Evolutionary conservation across 2,329 filamentous ascomycete genomes (phyloP), one percentile per base, ranked within the genome.

Genomic region (Bipolaris sorokiniana): DNA sequence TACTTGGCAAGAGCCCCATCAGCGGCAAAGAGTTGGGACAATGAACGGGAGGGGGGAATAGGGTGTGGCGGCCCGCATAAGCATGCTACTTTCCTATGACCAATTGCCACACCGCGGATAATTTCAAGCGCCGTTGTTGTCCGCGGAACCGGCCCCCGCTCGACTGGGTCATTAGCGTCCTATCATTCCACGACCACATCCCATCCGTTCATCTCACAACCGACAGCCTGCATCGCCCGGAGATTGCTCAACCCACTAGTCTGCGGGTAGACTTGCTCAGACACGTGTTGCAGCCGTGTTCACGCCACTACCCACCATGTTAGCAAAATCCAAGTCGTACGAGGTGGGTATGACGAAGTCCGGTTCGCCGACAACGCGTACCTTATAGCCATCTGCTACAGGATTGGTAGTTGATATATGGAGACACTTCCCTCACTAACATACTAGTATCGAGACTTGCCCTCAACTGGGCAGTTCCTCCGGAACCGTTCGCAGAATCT

Each of bases 21-120:
- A 2, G 16, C 13, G n/a, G 49, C 22, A 40, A 44, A 26, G 16
- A 45, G 22, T n/a, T n/a, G 23, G 18, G 16, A 33, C 7, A 20
- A 33, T 44, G 38, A 48, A 57, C 50, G 50, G 44, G 44, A 45
- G 50, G 54, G 44, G 42, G 23, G 41, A 45, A 45, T 38, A n/a
- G 40, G 41, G 42, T 37, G 33, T 26, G 22, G 33, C 54, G 54
- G 54, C 28, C 54, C 50, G 54, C 37, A 15, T 48, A 28, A 42
- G 47, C 26, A 52, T 20, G 42, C 48, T 52, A 56, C 7, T 9
- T 5, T 36, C 3, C 10, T 22, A 33, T 18, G 45, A 41, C 23
- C 38, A 49, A 54, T n/a, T 50, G 46, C 38, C 23, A 44, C 20
- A 23, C 16, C 18, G 34, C 54, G 48, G 54, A 47, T 56, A 47